phyloP scores from a whole-genome alignment of 140 eudicot genomes.

The Anethum foeniculum region DNA sequence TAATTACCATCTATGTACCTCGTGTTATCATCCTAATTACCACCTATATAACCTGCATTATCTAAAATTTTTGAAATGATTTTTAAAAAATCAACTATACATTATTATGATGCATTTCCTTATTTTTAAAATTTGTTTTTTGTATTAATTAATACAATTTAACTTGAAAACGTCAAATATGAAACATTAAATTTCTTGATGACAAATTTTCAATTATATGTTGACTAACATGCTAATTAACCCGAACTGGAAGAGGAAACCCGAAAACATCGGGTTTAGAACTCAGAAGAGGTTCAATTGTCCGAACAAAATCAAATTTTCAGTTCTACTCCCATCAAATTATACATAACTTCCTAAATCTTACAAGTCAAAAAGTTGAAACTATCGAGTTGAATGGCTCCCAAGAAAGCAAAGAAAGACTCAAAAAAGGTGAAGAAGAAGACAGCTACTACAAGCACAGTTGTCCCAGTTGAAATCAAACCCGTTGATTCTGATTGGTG shows the following conservation, averaged over 20 bases:
- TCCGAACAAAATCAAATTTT: background rate
- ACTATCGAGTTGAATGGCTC: slow-evolving; percentile 35
- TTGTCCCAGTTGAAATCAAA: slow-evolving; percentile 41
- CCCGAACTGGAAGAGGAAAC: background rate
- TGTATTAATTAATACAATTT: too few relatives aligned
- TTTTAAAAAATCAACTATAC: too few relatives aligned
- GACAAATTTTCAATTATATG: too few relatives aligned
- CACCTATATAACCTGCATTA: too few relatives aligned
- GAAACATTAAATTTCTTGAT: too few relatives aligned
- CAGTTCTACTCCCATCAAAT: background rate
- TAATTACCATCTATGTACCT: too few relatives aligned
- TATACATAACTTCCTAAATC: background rate
- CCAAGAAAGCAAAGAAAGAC: slow-evolving; percentile 64
- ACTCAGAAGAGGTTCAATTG: background rate
- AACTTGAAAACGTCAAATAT: too few relatives aligned
- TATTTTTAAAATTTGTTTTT: too few relatives aligned
- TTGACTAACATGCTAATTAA: too few relatives aligned
- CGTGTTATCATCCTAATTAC: too few relatives aligned
- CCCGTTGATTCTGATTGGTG: slow-evolving; percentile 86
- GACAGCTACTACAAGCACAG: slow-evolving; percentile 23
- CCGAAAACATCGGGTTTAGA: background rate
- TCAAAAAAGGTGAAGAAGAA: slow-evolving; percentile 45
- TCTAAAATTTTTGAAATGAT: too few relatives aligned
- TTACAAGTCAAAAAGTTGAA: background rate
- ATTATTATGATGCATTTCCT: too few relatives aligned